A percentile compares a stretch with the other conserved stretches of the same genome.
These are phyloP conservation scores for Tripterygium wilfordii DNA, from an alignment of 177 flowering plant genomes.

Conservation along the genomic window DNA sequence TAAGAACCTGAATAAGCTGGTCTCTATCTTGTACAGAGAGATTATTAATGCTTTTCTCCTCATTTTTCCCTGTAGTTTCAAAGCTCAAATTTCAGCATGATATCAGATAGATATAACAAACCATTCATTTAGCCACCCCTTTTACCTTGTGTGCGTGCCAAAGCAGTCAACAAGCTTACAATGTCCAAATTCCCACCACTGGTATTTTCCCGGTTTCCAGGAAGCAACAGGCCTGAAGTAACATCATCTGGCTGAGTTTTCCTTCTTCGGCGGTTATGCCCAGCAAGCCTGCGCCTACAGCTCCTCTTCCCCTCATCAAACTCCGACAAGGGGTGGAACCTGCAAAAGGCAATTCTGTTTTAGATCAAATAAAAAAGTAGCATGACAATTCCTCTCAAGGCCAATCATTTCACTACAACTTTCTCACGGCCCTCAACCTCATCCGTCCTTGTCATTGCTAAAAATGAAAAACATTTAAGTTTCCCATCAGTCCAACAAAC, in stretches of 20 bases:
- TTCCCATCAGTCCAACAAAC: too few species aligned
- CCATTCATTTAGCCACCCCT: neutral
- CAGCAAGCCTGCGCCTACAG: conserved; percentile 94
- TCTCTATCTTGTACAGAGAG: conserved; percentile 49
- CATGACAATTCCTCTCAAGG: too few species aligned
- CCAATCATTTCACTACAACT: too few species aligned
- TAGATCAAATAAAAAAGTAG: too few species aligned
- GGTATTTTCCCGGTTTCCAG: conserved; percentile 38
- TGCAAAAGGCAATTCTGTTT: conserved; percentile 21
- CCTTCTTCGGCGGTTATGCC: conserved; percentile 88
- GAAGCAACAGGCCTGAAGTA: conserved; percentile 32
- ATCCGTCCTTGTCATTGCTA: too few species aligned
- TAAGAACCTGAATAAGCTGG: conserved; percentile 69
- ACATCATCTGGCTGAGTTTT: conserved; percentile 87
- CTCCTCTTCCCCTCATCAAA: conserved; percentile 98
- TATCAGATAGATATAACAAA: neutral
- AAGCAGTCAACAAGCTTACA: conserved; percentile 53
- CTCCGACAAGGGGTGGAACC: conserved; percentile 89
- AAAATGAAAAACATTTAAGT: too few species aligned
- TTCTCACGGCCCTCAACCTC: too few species aligned
- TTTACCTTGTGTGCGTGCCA: conserved; percentile 74
- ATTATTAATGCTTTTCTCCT: conserved; percentile 23
- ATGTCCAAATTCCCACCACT: conserved; percentile 49
- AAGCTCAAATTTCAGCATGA: neutral
- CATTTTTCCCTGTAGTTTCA: conserved; percentile 43